Conservation (phyloP, 108 stramenopile species). For the Pseudonitzschia delicatissima region DNA sequence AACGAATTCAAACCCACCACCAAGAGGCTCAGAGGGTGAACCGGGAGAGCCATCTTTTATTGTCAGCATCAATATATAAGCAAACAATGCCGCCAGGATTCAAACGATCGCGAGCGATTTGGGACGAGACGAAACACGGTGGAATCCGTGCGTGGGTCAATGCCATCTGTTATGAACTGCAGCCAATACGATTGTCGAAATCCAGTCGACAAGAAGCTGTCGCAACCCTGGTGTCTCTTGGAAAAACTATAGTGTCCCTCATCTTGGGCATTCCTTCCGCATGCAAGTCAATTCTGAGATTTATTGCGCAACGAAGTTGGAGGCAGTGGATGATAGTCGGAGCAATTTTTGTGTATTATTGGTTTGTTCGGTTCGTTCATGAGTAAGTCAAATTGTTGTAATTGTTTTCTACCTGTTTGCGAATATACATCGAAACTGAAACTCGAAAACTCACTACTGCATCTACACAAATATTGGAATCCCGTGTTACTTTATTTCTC, state of each 20-base stretch:
- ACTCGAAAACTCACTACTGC: not conserved
- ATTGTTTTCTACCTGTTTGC: not conserved
- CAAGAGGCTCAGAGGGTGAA: too few species aligned
- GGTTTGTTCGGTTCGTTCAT: slow-evolving; percentile 34
- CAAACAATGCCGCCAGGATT: slow-evolving; percentile 31
- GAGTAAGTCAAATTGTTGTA: slow-evolving; percentile 12
- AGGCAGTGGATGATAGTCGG: slow-evolving; percentile 25
- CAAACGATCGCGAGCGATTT: slow-evolving; percentile 49
- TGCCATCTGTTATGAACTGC: slow-evolving; percentile 74
- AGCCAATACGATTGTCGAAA: slow-evolving; percentile 61
- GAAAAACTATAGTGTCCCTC: not conserved
- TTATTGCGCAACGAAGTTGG: not conserved
- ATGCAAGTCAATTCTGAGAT: not conserved
- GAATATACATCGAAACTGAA: not conserved
- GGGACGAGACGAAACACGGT: slow-evolving; percentile 45
- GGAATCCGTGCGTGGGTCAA: slow-evolving; percentile 1
- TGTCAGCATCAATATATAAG: too few species aligned
- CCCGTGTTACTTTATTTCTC: not conserved
- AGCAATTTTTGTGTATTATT: slow-evolving; percentile 37
- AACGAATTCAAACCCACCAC: too few species aligned
- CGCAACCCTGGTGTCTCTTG: not conserved
- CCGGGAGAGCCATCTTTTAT: too few species aligned
- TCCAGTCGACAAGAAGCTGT: not conserved
- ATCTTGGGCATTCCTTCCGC: slow-evolving; percentile 13
- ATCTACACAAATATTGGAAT: not conserved